A percentile compares a stretch with the other conserved stretches of the same genome.
Evolutionary conservation across 2,329 filamentous ascomycete species (phyloP).

Genomic region (Beauveria varroae): DNA sequence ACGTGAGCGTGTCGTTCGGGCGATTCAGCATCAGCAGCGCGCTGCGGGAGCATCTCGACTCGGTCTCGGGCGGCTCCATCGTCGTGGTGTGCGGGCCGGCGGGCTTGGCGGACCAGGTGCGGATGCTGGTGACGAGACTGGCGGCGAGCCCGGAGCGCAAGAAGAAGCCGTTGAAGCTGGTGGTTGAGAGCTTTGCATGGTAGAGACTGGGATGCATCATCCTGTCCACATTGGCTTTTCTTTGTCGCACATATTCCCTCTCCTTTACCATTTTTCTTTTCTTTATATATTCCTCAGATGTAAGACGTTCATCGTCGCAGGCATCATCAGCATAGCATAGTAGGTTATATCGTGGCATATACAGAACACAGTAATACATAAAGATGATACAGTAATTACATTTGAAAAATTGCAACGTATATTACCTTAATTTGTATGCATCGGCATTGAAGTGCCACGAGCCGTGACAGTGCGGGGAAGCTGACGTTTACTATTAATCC

Average conservation of each 20-base stretch:
- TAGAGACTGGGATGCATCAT: not conserved
- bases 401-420: not conserved
- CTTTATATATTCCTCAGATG: not conserved
- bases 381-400: not conserved
- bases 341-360: not conserved
- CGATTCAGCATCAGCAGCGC: conserved; percentile 15
- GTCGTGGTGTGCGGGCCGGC: conserved; percentile 19
- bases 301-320: not conserved
- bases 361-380: not conserved
- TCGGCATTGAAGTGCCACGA: not conserved
- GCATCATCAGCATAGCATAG: not conserved
- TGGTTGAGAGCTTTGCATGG: conserved; percentile 14
- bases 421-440: not conserved
- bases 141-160: conserved; percentile 7
- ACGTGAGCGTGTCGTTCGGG: conserved; percentile 17
- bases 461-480: conserved; percentile 7
- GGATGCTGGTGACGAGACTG: conserved; percentile 13
- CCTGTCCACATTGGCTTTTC: not conserved
- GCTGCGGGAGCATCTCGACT: conserved; percentile 14
- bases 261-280: not conserved
- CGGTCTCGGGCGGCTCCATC: conserved; percentile 14
- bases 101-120: conserved; percentile 18
- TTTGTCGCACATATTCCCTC: not conserved
- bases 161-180: conserved; percentile 13
- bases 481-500: not conserved